Evolutionary conservation across 2,329 filamentous ascomycete species (phyloP).

Genomic region (Aspergillus carbonarius): DNA sequence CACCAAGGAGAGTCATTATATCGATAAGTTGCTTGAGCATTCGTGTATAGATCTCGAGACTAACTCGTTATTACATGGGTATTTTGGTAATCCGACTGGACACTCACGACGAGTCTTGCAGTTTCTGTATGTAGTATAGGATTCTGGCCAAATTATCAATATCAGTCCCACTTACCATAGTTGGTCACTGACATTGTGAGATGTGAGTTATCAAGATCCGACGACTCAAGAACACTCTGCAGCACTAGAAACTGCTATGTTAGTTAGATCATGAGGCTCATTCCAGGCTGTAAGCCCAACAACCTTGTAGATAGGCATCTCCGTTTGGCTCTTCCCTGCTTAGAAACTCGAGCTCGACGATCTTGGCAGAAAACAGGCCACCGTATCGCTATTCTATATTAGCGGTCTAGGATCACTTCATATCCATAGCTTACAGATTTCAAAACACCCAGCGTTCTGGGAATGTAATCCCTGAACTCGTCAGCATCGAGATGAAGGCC

Average conservation of each 20-base stretch:
- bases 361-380: constrained; percentile 62
- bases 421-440: constrained; percentile 38
- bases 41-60: constrained; percentile 39
- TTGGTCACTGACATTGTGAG: constrained; percentile 54
- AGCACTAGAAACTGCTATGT: constrained; percentile 48
- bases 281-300: constrained; percentile 8
- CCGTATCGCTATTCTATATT: constrained; percentile 52
- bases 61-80: constrained; percentile 20
- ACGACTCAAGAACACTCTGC: constrained; percentile 58
- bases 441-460: constrained; percentile 59
- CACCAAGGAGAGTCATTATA: constrained; percentile 54
- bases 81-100: not conserved
- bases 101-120: constrained; percentile 56
- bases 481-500: constrained; percentile 37
- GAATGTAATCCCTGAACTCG: constrained; percentile 53
- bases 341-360: constrained; percentile 69
- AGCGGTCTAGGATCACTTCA: not conserved
- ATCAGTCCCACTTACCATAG: not conserved
- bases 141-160: constrained; percentile 39
- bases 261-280: not conserved
- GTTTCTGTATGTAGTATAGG: constrained; percentile 65
- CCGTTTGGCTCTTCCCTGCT: constrained; percentile 36
- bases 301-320: constrained; percentile 44
- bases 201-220: constrained; percentile 61
- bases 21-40: constrained; percentile 66